These are phyloP conservation scores for Neoboletus brunneissimus DNA, from an alignment of 768 basidiomycete genomes.

Conservation along the genomic window DNA sequence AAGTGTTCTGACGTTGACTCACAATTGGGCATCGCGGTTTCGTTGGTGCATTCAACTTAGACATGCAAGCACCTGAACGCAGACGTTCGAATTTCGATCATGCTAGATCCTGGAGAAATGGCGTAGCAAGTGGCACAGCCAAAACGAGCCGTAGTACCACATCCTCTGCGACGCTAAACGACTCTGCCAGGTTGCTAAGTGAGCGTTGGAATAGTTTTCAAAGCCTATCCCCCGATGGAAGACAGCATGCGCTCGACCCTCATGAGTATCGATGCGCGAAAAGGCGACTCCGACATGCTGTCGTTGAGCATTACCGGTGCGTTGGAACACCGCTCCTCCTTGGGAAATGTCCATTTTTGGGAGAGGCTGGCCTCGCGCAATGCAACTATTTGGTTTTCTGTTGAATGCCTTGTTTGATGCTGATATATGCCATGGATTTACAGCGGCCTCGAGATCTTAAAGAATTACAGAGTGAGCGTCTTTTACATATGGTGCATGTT, in stretches of 20 bases:
- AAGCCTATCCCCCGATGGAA: not conserved
- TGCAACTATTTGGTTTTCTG: not conserved
- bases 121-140: not conserved
- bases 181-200: not conserved
- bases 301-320: constrained; percentile 79
- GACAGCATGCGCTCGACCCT: constrained; percentile 45
- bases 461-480: constrained; percentile 76
- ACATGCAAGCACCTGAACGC: not conserved
- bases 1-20: not conserved
- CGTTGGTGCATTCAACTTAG: not conserved
- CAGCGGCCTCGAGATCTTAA: constrained; percentile 78
- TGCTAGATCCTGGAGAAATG: not conserved
- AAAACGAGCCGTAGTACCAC: not conserved
- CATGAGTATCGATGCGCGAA: constrained; percentile 85
- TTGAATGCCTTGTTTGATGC: not conserved
- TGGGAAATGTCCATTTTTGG: not conserved
- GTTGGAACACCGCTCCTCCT: constrained; percentile 5
- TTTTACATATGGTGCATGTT: not conserved
- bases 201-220: not conserved
- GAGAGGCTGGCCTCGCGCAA: not conserved
- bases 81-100: not conserved
- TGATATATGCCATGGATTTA: constrained; percentile 8
- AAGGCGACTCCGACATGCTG: constrained; percentile 78
- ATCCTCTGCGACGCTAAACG: not conserved
- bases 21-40: not conserved